Evolutionary conservation across 2,329 filamentous ascomycete genomes (phyloP), one percentile per base, ranked within the genome.

Genomic region (Coleophoma cylindrospora): DNA sequence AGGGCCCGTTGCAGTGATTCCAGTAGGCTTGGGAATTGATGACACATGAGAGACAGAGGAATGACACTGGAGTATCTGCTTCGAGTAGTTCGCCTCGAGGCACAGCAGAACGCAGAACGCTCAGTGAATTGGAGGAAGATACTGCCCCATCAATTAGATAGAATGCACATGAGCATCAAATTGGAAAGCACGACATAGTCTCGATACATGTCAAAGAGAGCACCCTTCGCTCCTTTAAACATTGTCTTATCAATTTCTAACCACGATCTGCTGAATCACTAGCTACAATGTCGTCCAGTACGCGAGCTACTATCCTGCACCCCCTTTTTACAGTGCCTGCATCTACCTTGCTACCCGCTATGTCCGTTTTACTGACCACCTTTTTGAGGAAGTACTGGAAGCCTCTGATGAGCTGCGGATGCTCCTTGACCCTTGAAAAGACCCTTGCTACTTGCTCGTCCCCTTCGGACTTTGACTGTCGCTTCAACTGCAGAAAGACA

Each of bases 361-460:
- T 68, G 60, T 80, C 69, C 1, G 84, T 86, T 64, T 84, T 87
- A 4, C 79, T 74, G 14, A 96, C 77, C 41, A 86, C 79, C 65
- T 87, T 91, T 62, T 82, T 81, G 47, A 97, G 63, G 63, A 96
- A 94, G 67, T 86, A 95, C 54, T 87, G 83, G 56, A 96, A 63
- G 0, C 89, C 88, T 50, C 81, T 81, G 5, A 85, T 81, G 54
- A 96, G 77, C 50, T 85, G 80, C 0, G 84, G 81, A 2, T 81
- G 75, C 34, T 83, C 80, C 51, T 80, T 79, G 1, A 81, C 79
- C 11, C 79, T 79, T 15, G 77, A 70, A 64, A 96, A 89, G 1
- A 90, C 70, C 45, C 83, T 83, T 54, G 80, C 72, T 27, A 95
- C 69, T 48, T 74, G 73, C 50, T 84, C 79, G 54, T 83, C 76